phyloP scores from a whole-genome alignment of 495 filamentous ascomycete genomes.

The Podospora pseudoanserina region DNA sequence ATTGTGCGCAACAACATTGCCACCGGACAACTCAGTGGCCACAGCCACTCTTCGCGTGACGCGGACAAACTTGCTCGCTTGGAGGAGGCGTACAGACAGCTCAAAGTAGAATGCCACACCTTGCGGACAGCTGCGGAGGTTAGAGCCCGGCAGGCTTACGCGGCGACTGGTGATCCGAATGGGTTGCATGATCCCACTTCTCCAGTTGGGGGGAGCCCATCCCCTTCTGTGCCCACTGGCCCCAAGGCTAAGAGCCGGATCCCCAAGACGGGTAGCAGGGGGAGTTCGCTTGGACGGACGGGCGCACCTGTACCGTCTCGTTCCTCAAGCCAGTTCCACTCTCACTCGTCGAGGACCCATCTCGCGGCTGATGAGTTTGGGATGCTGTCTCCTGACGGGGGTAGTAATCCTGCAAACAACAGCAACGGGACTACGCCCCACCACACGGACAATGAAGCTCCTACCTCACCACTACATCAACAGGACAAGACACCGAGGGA shows the following conservation, averaged over 20 bases:
- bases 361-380: constrained; percentile 2
- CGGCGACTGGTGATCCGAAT: constrained; percentile 21
- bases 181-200: constrained; percentile 24
- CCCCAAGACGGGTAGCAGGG: constrained; percentile 32
- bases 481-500: background rate
- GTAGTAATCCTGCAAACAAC: background rate
- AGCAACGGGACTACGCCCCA: background rate
- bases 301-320: constrained; percentile 15
- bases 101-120: constrained; percentile 79
- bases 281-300: constrained; percentile 23
- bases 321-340: constrained; percentile 1
- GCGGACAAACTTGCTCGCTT: constrained; percentile 58
- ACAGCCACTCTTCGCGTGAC: constrained; percentile 20
- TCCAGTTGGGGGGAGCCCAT: constrained; percentile 41
- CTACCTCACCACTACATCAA: background rate
- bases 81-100: constrained; percentile 71
- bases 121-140: constrained; percentile 56
- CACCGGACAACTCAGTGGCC: constrained; percentile 36
- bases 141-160: constrained; percentile 36
- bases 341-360: background rate
- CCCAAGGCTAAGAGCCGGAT: constrained; percentile 39
- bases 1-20: constrained; percentile 57
- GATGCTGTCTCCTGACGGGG: background rate
- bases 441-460: background rate
- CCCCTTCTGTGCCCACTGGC: constrained; percentile 48